Evolutionary conservation across 306 rosid species (phyloP).

Genomic region (Prunus davidiana): DNA sequence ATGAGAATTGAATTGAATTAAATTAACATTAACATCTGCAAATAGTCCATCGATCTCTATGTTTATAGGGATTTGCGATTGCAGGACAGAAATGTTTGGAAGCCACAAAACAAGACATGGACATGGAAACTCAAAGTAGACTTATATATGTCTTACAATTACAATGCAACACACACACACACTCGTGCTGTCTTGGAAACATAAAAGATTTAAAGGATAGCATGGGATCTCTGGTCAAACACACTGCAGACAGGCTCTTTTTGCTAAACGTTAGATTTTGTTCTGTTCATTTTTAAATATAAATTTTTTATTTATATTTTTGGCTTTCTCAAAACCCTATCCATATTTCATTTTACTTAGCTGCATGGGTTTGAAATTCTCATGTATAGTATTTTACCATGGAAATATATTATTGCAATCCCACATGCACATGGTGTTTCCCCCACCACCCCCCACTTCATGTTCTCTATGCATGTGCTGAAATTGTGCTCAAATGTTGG

Average conservation of each 20-base stretch:
- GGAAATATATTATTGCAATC: conserved; percentile 20
- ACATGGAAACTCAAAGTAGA: conserved; percentile 48
- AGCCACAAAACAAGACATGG: conserved; percentile 63
- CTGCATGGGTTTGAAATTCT: not conserved
- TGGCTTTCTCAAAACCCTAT: not conserved
- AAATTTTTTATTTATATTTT: not conserved
- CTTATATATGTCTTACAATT: conserved; percentile 34
- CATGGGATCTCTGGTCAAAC: conserved; percentile 57
- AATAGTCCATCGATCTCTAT: not conserved
- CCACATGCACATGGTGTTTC: conserved; percentile 41
- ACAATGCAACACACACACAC: conserved; percentile 37
- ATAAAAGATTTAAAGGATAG: conserved; percentile 21
- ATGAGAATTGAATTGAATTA: not conserved
- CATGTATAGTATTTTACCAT: not conserved
- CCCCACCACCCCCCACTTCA: conserved; percentile 23
- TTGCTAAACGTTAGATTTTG: conserved; percentile 45
- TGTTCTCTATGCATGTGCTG: conserved; percentile 38
- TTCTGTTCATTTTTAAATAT: conserved; percentile 17
- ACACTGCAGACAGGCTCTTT: conserved; percentile 31
- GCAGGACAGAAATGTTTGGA: conserved; percentile 42
- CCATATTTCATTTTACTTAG: not conserved
- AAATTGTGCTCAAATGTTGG: conserved; percentile 40
- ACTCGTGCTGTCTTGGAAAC: conserved; percentile 85
- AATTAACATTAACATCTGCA: not conserved
- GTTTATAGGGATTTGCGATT: conserved; percentile 61